Evolutionary conservation across 352 stramenopile species (phyloP), one percentile per base, ranked within the genome.

Genomic region (Lagenidium giganteum): DNA sequence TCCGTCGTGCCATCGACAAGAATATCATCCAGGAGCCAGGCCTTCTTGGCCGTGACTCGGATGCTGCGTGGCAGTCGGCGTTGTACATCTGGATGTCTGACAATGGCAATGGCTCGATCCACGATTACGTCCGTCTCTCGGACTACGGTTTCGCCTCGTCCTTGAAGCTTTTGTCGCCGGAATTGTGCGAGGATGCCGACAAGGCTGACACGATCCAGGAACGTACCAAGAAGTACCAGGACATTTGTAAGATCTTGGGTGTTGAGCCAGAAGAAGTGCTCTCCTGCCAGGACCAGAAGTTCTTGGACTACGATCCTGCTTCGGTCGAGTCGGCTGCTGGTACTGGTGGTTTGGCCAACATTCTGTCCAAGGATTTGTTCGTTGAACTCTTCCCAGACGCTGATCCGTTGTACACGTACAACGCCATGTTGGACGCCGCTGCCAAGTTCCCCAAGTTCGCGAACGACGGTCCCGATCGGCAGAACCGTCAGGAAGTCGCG

Each of bases 391-490:
- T 55, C 29, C 51, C 51, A n/a, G 24, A 54, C 18, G 51, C 51
- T 13, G 24, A 47, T 29, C 43, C 51, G 8, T 13, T 60, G 17
- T 60, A 60, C 51, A 51, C 23, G 9, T 60, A 54, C 37, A 34
- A 54, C 29, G 22, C 42, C 5, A 9, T 60, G 3, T 3, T 42
- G 12, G 42, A 49, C 12, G 43, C 51, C 4, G 38, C 31, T 11
- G 32, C 24, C n/a, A 48, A 49, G 38, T 60, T 54, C 38, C 51
- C 51, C 4, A 24, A 29, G 31, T 60, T 60, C 27, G 51, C 29
- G 24, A 54, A 48, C 29, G 36, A 48, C 14, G 51, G 51, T 35
- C 21, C 40, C 20, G 43, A 50, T 20, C 26, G 4, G 7, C 28
- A 43, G 25, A 47, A 60, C 37, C 37, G 38, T 9, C 38, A 38